Evolutionary conservation across 2,329 filamentous ascomycete genomes (phyloP).

Genomic region (Ramularia endophylla): DNA sequence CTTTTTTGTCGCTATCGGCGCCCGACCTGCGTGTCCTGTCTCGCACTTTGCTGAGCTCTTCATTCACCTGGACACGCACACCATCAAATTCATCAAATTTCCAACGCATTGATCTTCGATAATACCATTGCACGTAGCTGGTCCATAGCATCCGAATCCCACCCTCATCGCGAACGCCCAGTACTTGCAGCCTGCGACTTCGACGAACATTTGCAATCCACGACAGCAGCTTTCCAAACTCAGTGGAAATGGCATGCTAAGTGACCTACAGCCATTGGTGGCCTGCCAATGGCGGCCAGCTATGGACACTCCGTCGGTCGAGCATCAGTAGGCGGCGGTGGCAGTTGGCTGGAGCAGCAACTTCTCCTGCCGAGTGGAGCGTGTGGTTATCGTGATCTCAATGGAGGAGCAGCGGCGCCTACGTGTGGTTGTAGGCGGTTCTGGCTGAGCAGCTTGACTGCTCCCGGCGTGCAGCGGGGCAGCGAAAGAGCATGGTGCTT

Average conservation of each 20-base stretch:
- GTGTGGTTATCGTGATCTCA: constrained; percentile 48
- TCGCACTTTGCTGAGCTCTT: constrained; percentile 4
- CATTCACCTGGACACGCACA: constrained; percentile 5
- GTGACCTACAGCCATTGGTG: constrained; percentile 23
- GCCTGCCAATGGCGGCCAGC: constrained; percentile 31
- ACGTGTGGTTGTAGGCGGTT: constrained; percentile 50
- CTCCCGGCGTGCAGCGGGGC: constrained; percentile 17
- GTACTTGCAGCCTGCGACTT: too few species aligned
- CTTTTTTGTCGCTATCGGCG: too few species aligned
- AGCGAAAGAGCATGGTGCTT: constrained; percentile 41
- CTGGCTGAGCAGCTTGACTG: constrained; percentile 39
- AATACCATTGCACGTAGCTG: constrained; percentile 3
- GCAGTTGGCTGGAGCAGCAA: constrained; percentile 13
- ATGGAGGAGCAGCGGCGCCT: constrained; percentile 36
- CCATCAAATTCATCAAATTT: constrained; percentile 4
- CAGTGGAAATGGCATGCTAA: constrained; percentile 26
- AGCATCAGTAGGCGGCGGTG: constrained; percentile 17
- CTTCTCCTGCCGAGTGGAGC: constrained; percentile 43
- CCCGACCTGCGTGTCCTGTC: constrained; percentile 7
- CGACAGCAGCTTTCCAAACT: too few species aligned
- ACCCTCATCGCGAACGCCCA: background rate
- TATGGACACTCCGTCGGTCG: constrained; percentile 16
- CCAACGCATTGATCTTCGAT: constrained; percentile 1
- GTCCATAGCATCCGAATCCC: too few species aligned
- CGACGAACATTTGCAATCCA: too few species aligned